Base-by-base conservation (phyloP, 306 rosid genomes). In the Abrus precatorius region DNA sequence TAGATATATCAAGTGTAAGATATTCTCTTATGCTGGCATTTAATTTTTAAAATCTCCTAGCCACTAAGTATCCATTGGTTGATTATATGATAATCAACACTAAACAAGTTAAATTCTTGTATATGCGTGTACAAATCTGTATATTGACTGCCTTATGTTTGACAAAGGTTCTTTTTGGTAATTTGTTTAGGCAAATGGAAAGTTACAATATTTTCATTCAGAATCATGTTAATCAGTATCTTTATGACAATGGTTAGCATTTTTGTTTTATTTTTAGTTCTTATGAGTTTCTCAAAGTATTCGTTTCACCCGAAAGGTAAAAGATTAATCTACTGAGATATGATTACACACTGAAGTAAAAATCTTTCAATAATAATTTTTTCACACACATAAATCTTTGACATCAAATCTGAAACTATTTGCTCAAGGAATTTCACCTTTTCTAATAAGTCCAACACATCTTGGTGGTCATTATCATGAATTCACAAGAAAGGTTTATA, bases 101-200 rank as follows among this genome's bases (percentile, higher is more conserved):
- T 41, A 14, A 40, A 65, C 6, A 64, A 64, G 40, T 40, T 7
- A 2, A 64, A 7, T 55, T 55, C 10, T 38, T 38, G 1, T 6
- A 33, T 36, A 61, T 61, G 67, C 44, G 0, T 61, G 5, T 34
- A 33, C 33, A 45, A 34, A 62, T 62, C 28, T 12, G 1, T 5
- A 20, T 6, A 62, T 1, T 34, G 49, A 64, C 5, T 64, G 49
- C 9, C 32, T 6, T n/a, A 6, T 8, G 9, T 36, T 63, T 63
- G 65, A 14, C 30, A 40, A 59, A 9, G 65, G 32, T 36, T 10
- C 40, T 1, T 34, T 11, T 34, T 65, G 9, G 9, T 69, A 32
- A 6, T 49, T 72, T 53, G 64, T 52, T 50, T 72, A 53, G 62
- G 53, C 8, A 45, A 53, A 56, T 28, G 62, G 62, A 9, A 29